Base-by-base conservation (phyloP, 768 basidiomycete genomes). In the Psilocybe tampanensis region DNA sequence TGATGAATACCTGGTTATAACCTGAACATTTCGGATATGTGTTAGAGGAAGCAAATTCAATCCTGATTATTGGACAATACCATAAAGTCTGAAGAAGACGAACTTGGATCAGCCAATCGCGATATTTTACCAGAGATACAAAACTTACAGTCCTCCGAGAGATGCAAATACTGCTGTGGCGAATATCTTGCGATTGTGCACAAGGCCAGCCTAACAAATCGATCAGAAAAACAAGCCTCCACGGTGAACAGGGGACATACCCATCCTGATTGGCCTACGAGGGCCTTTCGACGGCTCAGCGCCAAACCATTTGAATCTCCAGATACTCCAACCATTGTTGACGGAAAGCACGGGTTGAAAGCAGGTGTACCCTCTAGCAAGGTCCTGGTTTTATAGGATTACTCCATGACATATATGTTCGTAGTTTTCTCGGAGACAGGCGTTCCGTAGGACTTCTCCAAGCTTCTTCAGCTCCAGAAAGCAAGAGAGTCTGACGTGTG, bases 81-180 rank as follows among this genome's bases (percentile, higher is more conserved):
- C 86, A 76, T 88, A 88, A 21, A 88, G 75, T 47, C 85, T 90
- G 70, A 11, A 34, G 26, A 22, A 52, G 41, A 22, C 24, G 44
- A 39, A 47, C 48, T 66, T 13, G 63, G 49, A 43, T 50, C 47
- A 17, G 32, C 32, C 33, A n/a, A n/a, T 22, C 39, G 29, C n/a
- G 11, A 1, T 44, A 15, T 13, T 24, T 52, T 21, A 49, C 32
- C 19, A 39, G 47, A 32, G 45, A 22, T 32, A 18, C 23, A 53
- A 32, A 7, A 77, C 86, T 64, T 74, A 86, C 79, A 93, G 70
- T 64, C 90, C 89, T 67, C 91, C 91, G 19, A 92, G 76, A 13
- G 89, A 90, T 2, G 90, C 90, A 64, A 92, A 93, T 18, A 89
- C 80, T 13, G 90, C 84, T 51, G 90, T 84, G 23, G 80, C 74